Base-by-base conservation (phyloP, 1,139 yeast species). In the Hyphopichia pseudoburtonii region DNA sequence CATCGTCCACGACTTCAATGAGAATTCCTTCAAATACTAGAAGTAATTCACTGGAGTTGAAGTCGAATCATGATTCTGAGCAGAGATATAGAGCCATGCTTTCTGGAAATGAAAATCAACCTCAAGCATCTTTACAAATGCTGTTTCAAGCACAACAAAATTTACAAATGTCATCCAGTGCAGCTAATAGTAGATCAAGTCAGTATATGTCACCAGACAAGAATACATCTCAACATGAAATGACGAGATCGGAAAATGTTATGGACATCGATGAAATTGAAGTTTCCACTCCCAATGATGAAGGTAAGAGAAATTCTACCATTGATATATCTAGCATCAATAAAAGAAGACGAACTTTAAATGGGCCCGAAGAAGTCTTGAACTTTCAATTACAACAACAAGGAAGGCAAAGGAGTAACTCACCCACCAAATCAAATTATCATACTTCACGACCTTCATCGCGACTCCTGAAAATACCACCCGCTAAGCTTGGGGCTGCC, bases 281-380 rank as follows among this genome's bases (percentile, higher is more conserved):
- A 8, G 5, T 9, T 3, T 5, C 22, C 11, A 16, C 30, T 18
- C 28, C 31, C n/a, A 44, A 42, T 27, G 46, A 40, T 28, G 23
- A 12, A 3, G 47, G 47, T 3, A 44, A 44, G 30, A 38, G 46
- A 22, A 35, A 37, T 21, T 29, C 43, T 5, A 36, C 40, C 12
- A 33, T 42, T 14, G 40, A 42, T 26, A 31, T 44, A 4, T 47
- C 56, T 4, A 50, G 51, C 25, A 38, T 35, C 2, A 49, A 57
- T 17, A 66, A 66, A 38, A 53, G 63, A 44, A 53, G 72, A 40
- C 48, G 69, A 33, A 66, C 72, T 0, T 49, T 65, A 28, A 64
- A 62, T 34, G 70, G 68, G 5, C 62, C 59, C 10, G 62, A 60
- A 39, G 64, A 60, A 29, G 48, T 59, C 3, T 48, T 25, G 35